Evolutionary conservation across 306 rosid species (phyloP).

Genomic region (Trichosanthes cucumerina): DNA sequence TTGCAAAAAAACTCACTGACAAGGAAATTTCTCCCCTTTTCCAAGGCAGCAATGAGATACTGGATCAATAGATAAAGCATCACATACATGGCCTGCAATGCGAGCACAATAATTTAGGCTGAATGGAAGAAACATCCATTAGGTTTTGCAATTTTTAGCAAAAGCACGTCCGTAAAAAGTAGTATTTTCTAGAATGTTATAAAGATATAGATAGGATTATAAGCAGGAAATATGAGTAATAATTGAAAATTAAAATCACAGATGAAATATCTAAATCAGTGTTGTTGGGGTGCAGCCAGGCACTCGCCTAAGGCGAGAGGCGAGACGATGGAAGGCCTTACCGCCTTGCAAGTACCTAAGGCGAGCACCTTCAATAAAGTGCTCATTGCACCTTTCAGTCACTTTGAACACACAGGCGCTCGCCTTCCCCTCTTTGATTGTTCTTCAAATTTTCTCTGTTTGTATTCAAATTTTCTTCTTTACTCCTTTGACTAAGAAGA

Average conservation of each 20-base stretch:
- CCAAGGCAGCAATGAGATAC: slow-evolving; percentile 66
- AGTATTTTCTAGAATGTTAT: background rate
- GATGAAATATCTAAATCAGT: background rate
- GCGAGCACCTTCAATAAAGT: too few relatives aligned
- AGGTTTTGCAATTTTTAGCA: background rate
- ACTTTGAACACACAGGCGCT: too few relatives aligned
- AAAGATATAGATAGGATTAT: background rate
- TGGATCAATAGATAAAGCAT: slow-evolving; percentile 42
- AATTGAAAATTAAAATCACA: background rate
- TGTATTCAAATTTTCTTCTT: too few relatives aligned
- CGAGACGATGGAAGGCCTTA: too few relatives aligned
- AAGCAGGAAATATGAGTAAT: background rate
- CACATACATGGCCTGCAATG: slow-evolving; percentile 65
- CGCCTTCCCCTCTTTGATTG: too few relatives aligned
- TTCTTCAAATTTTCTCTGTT: too few relatives aligned
- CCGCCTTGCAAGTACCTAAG: too few relatives aligned
- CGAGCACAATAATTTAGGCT: background rate
- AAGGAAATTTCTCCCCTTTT: slow-evolving; percentile 66
- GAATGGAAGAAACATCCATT: background rate
- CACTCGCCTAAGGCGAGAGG: too few relatives aligned
- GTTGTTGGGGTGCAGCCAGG: too few relatives aligned
- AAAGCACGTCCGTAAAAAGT: background rate
- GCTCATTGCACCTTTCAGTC: too few relatives aligned
- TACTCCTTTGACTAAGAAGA: too few relatives aligned
- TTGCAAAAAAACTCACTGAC: slow-evolving; percentile 76